These are phyloP conservation scores for Kazachstania africana DNA, from an alignment of 805 yeast genomes.

Conservation along the genomic window DNA sequence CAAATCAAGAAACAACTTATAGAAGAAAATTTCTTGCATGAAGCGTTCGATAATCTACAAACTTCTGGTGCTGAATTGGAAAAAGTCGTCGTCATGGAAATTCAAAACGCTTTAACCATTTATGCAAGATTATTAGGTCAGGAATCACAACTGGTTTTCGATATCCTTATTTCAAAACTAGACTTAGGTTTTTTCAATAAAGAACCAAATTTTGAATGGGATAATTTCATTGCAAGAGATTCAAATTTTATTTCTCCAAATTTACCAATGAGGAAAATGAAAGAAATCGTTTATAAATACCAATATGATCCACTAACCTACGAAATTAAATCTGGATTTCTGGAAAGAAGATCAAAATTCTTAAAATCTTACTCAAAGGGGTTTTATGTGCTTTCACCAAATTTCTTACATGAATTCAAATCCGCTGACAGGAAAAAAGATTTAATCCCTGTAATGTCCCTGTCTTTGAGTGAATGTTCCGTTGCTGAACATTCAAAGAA, in stretches of 20 bases:
- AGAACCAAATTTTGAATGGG: slow-evolving; percentile 82
- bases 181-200: slow-evolving; percentile 62
- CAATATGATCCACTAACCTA: slow-evolving; percentile 58
- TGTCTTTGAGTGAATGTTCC: slow-evolving; percentile 67
- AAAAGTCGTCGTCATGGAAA: slow-evolving; percentile 73
- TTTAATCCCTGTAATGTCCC: slow-evolving; percentile 70
- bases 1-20: slow-evolving; percentile 66
- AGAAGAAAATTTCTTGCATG: slow-evolving; percentile 80
- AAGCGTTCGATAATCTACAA: slow-evolving; percentile 80
- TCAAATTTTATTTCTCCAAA: slow-evolving; percentile 54
- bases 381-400: slow-evolving; percentile 84
- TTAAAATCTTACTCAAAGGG: slow-evolving; percentile 84
- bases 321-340: slow-evolving; percentile 62
- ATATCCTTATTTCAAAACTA: slow-evolving; percentile 51
- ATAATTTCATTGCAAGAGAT: slow-evolving; percentile 64
- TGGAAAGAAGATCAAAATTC: slow-evolving; percentile 86
- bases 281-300: slow-evolving; percentile 54
- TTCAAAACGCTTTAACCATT: slow-evolving; percentile 68
- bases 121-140: slow-evolving; percentile 62
- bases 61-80: slow-evolving; percentile 81
- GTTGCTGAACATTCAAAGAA: slow-evolving; percentile 76
- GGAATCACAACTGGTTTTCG: slow-evolving; percentile 62
- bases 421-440: slow-evolving; percentile 72
- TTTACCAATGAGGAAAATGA: slow-evolving; percentile 47
- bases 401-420: slow-evolving; percentile 83